Evolutionary conservation across 2,329 filamentous ascomycete genomes (phyloP), one percentile per base, ranked within the genome.

Genomic region (Epichloe bromicola): DNA sequence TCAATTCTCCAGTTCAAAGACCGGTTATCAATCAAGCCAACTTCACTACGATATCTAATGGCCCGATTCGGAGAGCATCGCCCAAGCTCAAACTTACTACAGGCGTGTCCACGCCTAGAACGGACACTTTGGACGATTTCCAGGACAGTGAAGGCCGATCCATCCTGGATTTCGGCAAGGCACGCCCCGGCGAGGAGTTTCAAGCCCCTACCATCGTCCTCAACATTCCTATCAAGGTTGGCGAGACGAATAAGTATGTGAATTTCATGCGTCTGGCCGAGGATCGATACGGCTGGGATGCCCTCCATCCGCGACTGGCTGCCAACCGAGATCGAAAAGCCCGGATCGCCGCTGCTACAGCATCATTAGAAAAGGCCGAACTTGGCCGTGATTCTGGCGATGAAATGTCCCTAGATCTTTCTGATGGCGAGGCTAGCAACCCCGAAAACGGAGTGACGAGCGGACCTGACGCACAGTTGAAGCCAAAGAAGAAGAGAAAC

Each of bases 241-340:
- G 88, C 40, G 82, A 87, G 59, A 85, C 80, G 37, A 95, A 95
- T 65, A 88, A 91, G 58, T 91, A 94, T 54, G 82, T 98, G 69
- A 97, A 97, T 66, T 96, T 97, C 57, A 90, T 91, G 61, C 87
- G 88, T 43, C 76, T 97, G 67, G 93, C 94, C 11, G 88, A 95
- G 67, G 89, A 94, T 56, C 86, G 85, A 55, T 97, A 96, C 65
- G 93, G 93, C 23, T 95, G 91, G 75, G 89, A 94, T 55, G 93
- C 91, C 0, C 75, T 97, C 37, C 90, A 97, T 64, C 93, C 93
- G 33, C 85, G 90, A 7, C 76, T 94, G 55, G 93, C 93, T 2
- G 90, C 90, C 34, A 88, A 93, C 56, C 83, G 87, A 56, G 88
- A 94, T 60, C 85, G 88, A 51, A 84, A 95, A 59, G 85, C 88